Evolutionary conservation across 345 rosid species (phyloP).

Genomic region (Nephelium lappaceum): DNA sequence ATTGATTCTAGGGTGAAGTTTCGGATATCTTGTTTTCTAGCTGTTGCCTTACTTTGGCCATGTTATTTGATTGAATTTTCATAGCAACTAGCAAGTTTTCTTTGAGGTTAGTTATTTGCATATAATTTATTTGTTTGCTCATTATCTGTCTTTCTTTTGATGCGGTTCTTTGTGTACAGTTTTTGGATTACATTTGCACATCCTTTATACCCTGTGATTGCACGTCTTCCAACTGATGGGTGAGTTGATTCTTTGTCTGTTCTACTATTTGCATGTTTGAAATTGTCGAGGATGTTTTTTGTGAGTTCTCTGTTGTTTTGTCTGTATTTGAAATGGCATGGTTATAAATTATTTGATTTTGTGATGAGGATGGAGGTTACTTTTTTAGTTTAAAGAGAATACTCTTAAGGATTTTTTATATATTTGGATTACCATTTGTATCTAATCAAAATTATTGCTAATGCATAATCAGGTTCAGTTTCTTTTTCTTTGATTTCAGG

Average conservation of each 20-base stretch:
- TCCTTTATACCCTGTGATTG: slow-evolving; percentile 64
- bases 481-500: not conserved
- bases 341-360: not conserved
- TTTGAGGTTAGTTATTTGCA: not conserved
- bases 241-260: slow-evolving; percentile 35
- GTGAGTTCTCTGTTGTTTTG: not conserved
- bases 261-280: not conserved
- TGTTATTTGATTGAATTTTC: not conserved
- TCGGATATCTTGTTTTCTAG: not conserved
- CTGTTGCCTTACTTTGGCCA: not conserved
- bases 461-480: not conserved
- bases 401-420: not conserved
- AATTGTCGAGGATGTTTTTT: not conserved
- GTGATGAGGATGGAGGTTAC: not conserved
- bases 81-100: not conserved
- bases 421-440: not conserved
- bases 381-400: not conserved
- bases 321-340: not conserved
- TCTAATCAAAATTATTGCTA: not conserved
- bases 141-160: not conserved
- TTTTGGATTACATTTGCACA: slow-evolving; percentile 73
- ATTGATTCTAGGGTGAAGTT: not conserved
- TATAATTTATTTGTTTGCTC: not conserved
- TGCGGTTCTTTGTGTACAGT: slow-evolving; percentile 44
- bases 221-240: slow-evolving; percentile 77